These are phyloP conservation scores for Manihot esculenta DNA, from an alignment of 441 rosid genomes.

Conservation along the genomic window DNA sequence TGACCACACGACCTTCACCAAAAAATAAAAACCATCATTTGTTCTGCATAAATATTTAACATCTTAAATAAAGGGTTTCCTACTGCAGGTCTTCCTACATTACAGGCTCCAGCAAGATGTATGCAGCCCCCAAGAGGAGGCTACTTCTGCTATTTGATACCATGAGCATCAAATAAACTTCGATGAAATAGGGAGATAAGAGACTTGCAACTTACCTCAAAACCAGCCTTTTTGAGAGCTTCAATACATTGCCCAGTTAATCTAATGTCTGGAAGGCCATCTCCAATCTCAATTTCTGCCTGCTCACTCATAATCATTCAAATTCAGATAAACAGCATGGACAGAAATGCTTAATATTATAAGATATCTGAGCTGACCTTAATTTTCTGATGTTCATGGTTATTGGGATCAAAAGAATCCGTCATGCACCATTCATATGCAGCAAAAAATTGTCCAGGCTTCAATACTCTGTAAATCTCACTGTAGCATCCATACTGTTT, in stretches of 20 bases:
- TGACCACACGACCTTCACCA: slow-evolving; percentile 72
- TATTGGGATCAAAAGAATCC: slow-evolving; percentile 70
- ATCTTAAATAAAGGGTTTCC: background rate
- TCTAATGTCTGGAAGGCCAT: slow-evolving; percentile 94
- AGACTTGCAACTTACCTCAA: slow-evolving; percentile 45
- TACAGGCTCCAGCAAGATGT: background rate
- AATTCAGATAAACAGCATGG: background rate
- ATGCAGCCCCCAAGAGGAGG: background rate
- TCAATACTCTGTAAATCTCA: slow-evolving; percentile 87
- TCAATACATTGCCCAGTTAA: slow-evolving; percentile 66
- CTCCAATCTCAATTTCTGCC: slow-evolving; percentile 87
- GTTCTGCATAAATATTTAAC: background rate
- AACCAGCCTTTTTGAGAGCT: slow-evolving; percentile 83
- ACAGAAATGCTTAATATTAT: background rate
- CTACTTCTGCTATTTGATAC: background rate
- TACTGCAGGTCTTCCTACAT: background rate
- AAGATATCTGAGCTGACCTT: slow-evolving; percentile 70
- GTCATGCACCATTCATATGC: slow-evolving; percentile 99
- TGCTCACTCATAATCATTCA: slow-evolving; percentile 29
- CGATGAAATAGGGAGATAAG: background rate
- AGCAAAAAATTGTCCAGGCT: slow-evolving; percentile 90
- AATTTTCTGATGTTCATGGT: slow-evolving; percentile 68
- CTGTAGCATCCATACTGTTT: slow-evolving; percentile 88
- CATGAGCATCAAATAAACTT: background rate
- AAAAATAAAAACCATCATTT: background rate